Conservation (phyloP, 2,329 filamentous ascomycete genomes). For the Neopestalotiopsis sp. region DNA sequence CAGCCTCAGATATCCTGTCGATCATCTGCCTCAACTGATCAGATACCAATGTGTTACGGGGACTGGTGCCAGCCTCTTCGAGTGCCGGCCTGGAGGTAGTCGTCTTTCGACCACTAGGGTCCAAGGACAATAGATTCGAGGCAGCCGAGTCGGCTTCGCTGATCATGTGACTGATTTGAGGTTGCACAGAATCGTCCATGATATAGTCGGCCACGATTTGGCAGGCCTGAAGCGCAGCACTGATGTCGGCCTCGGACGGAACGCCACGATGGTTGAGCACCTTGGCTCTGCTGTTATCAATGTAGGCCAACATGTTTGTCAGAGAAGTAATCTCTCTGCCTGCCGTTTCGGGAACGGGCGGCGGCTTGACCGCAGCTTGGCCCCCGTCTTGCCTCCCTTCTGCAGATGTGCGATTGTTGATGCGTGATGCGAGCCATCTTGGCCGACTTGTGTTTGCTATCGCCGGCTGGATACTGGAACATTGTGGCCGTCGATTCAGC, state of each 20-base stretch:
- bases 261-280: constrained; percentile 28
- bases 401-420: constrained; percentile 10
- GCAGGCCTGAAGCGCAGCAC: constrained; percentile 33
- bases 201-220: constrained; percentile 34
- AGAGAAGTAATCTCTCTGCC: constrained; percentile 28
- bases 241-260: constrained; percentile 34
- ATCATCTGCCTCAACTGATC: constrained; percentile 48
- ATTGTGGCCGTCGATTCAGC: constrained; percentile 18
- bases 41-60: constrained; percentile 20
- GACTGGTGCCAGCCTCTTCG: constrained; percentile 9
- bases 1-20: constrained; percentile 59
- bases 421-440: constrained; percentile 15
- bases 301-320: constrained; percentile 33
- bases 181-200: constrained; percentile 34
- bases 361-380: neutral
- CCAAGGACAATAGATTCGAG: constrained; percentile 40
- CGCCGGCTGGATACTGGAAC: constrained; percentile 6
- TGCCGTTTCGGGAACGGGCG: constrained; percentile 3
- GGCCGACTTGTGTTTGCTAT: constrained; percentile 6
- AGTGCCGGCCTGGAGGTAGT: constrained; percentile 22
- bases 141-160: constrained; percentile 41
- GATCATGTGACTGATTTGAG: constrained; percentile 34
- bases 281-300: constrained; percentile 30
- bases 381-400: neutral
- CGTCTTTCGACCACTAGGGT: constrained; percentile 24